Evolutionary conservation across 2,329 filamentous ascomycete genomes (phyloP), one percentile per base, ranked within the genome.

Genomic region (Diaporthe eres): DNA sequence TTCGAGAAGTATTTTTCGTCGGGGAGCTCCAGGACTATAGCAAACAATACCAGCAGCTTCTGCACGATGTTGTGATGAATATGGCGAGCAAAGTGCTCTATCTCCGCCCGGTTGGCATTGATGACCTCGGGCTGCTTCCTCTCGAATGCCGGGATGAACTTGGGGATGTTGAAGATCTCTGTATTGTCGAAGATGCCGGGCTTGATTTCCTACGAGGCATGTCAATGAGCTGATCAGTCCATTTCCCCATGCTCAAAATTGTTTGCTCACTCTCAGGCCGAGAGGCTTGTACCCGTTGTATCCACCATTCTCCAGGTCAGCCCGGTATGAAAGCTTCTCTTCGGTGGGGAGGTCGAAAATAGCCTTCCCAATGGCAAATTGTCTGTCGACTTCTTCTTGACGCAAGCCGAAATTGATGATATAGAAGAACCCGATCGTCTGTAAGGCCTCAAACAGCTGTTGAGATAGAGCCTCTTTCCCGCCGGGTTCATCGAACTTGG

Each of bases 401-500:
- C 83, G 84, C n/a, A 93, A 85, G 44, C 90, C 90, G 77, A 90
- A 92, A 82, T 92, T 91, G 75, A 88, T 89, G 28, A 92, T 88
- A 77, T 92, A 92, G 83, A 92, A 93, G 83, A 92, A 90, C 0
- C 90, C 83, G 55, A 87, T 85, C 49, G 86, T 83, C 44, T 86
- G 84, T 12, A 90, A 87, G 3, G 90, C 90, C 71, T 91, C 87
- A 28, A 88, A 86, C 1, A 92, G 85, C 77, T 91, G 88, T 63
- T 87, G 85, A 1, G 89, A 88, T 0, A 92, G 82, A 53, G 83
- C 83, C 77, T 90, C 84, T 78, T 90, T 91, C 5, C 90, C 90
- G 1, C 87, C 88, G 0, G 89, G 88, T 47, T 86, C 82, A 39
- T 89, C 86, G 78, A 89, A 92, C 49, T 86, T 85, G 47, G 86